Percentiles rank a stretch among this genome's conserved stretches.
These are phyloP conservation scores for Primulina eburnea DNA, from an alignment of 257 asterid species.

Conservation along the genomic window DNA sequence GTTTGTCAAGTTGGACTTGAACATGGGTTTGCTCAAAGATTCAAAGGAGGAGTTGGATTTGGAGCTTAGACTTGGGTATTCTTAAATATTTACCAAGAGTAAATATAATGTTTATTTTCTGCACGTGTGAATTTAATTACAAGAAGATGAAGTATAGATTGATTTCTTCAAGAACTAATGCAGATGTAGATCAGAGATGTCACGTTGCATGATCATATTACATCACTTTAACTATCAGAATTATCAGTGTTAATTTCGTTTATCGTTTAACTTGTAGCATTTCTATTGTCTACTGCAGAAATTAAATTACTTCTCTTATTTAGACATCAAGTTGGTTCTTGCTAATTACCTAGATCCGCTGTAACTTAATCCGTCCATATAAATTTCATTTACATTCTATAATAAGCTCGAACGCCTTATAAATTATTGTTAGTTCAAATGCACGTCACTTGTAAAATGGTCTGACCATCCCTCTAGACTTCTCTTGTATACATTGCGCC, in stretches of 20 bases:
- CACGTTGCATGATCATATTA: neutral
- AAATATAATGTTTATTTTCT: neutral
- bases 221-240: neutral
- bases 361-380: neutral
- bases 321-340: neutral
- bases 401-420: neutral
- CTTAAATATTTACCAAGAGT: slow-evolving; percentile 22
- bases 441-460: neutral
- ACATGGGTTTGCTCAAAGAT: slow-evolving; percentile 40
- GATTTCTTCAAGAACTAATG: neutral
- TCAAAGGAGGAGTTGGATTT: slow-evolving; percentile 56
- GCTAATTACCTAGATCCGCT: neutral
- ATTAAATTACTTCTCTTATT: neutral
- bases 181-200: neutral
- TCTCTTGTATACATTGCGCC: too few species aligned
- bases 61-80: slow-evolving; percentile 77
- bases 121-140: neutral
- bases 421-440: neutral
- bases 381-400: neutral
- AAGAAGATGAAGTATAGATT: neutral
- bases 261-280: neutral
- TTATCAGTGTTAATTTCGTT: neutral
- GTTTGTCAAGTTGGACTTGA: slow-evolving; percentile 41
- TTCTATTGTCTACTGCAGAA: neutral
- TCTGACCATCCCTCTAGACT: neutral